phyloP scores from a whole-genome alignment of 305 asterid species.

The Fraxinus sp. region DNA sequence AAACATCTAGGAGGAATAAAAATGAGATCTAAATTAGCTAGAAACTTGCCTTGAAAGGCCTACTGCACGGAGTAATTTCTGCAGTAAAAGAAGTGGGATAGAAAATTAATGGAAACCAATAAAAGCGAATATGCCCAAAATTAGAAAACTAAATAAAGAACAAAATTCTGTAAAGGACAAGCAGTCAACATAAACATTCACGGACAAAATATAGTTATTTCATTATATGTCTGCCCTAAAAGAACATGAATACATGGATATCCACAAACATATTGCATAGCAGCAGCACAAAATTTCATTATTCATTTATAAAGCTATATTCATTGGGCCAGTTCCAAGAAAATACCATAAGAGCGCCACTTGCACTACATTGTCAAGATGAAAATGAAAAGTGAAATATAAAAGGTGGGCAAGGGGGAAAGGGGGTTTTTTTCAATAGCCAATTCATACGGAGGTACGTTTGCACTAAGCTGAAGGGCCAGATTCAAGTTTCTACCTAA shows the following conservation, averaged over 20 bases:
- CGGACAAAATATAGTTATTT: neutral
- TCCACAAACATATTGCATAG: neutral
- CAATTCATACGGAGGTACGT: neutral
- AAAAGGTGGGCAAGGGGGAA: too few relatives aligned
- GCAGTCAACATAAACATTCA: neutral
- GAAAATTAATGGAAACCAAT: neutral
- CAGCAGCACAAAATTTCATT: neutral
- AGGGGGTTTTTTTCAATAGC: neutral
- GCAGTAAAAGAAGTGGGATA: neutral
- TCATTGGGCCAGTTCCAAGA: too few relatives aligned
- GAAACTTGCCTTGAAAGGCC: too few relatives aligned
- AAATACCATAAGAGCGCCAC: too few relatives aligned
- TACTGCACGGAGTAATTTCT: neutral
- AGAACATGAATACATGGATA: neutral
- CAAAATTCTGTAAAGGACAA: neutral
- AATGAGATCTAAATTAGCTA: too few relatives aligned
- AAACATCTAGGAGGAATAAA: too few relatives aligned
- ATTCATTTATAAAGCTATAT: too few relatives aligned
- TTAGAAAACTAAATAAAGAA: neutral
- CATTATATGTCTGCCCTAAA: neutral
- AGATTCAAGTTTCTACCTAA: constrained; percentile 28
- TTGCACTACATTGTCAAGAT: neutral
- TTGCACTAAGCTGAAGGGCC: neutral
- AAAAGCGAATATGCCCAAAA: neutral
- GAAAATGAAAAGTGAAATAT: neutral